Evolutionary conservation across 495 filamentous ascomycete species (phyloP).

Genomic region (Tetracladium setigerum): DNA sequence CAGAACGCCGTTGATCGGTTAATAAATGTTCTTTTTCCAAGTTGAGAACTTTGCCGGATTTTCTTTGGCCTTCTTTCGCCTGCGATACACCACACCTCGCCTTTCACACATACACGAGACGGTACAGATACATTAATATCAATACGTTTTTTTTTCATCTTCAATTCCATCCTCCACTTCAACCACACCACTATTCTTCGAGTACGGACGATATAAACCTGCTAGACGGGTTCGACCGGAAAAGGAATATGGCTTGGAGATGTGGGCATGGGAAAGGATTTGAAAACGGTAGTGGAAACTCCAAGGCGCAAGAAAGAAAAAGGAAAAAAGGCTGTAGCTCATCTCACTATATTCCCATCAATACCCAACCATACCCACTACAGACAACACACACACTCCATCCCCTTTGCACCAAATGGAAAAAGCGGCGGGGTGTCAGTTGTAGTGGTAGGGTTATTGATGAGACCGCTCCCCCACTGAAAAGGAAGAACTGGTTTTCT

Average conservation of each 20-base stretch:
- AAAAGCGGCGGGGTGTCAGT: background rate
- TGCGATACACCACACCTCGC: too few species aligned
- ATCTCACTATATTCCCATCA: constrained; percentile 22
- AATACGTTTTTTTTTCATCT: too few species aligned
- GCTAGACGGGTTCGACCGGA: too few species aligned
- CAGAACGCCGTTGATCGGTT: too few species aligned
- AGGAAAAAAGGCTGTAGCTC: constrained; percentile 18
- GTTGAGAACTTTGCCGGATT: too few species aligned
- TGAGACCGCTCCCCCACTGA: background rate
- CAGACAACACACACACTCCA: background rate
- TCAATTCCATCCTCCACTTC: too few species aligned
- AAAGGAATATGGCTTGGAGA: constrained; percentile 3
- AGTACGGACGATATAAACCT: too few species aligned
- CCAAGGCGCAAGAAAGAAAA: background rate
- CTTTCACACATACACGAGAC: too few species aligned
- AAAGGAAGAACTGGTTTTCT: background rate
- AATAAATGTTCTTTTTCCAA: too few species aligned
- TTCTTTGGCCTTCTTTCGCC: too few species aligned
- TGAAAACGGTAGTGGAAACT: constrained; percentile 8
- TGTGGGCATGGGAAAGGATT: background rate
- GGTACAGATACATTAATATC: too few species aligned
- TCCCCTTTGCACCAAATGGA: background rate
- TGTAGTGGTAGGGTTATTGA: background rate
- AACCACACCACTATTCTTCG: too few species aligned
- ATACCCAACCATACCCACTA: background rate